Evolutionary conservation across 2,329 filamentous ascomycete genomes (phyloP).

Genomic region (Fusarium secorum): DNA sequence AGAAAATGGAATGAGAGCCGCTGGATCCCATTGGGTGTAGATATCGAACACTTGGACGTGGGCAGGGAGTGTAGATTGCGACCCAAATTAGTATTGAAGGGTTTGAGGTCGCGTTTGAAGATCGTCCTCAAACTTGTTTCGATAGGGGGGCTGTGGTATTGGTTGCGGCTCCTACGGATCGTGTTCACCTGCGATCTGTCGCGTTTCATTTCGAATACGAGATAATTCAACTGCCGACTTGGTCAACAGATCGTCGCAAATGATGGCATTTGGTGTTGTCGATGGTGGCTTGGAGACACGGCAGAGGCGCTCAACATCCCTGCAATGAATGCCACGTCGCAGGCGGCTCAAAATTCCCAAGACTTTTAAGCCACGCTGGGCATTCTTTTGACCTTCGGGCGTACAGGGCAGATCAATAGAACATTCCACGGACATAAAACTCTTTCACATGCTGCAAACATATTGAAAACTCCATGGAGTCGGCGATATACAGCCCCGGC

Average conservation of each 20-base stretch:
- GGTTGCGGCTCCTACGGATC: background rate
- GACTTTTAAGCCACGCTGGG: background rate
- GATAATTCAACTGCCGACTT: background rate
- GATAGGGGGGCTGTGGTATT: slow-evolving; percentile 1
- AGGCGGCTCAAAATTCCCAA: background rate
- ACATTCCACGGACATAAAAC: background rate
- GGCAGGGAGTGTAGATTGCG: slow-evolving; percentile 8
- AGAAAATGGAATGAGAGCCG: background rate
- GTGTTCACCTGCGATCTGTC: background rate
- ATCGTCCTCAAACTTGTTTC: slow-evolving; percentile 20
- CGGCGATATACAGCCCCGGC: background rate
- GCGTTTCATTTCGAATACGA: slow-evolving; percentile 19
- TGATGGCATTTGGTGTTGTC: background rate
- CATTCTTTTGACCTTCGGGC: background rate
- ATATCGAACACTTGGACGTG: background rate
- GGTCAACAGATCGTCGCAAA: background rate
- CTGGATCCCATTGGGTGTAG: background rate
- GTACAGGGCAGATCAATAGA: background rate
- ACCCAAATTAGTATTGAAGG: background rate
- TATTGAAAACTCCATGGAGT: background rate
- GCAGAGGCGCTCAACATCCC: background rate
- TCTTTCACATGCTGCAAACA: background rate
- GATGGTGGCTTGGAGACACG: background rate
- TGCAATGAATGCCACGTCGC: background rate
- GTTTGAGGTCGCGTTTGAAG: slow-evolving; percentile 1